Conservation (phyloP, 2,329 filamentous ascomycete species). For the Apiospora aurea region DNA sequence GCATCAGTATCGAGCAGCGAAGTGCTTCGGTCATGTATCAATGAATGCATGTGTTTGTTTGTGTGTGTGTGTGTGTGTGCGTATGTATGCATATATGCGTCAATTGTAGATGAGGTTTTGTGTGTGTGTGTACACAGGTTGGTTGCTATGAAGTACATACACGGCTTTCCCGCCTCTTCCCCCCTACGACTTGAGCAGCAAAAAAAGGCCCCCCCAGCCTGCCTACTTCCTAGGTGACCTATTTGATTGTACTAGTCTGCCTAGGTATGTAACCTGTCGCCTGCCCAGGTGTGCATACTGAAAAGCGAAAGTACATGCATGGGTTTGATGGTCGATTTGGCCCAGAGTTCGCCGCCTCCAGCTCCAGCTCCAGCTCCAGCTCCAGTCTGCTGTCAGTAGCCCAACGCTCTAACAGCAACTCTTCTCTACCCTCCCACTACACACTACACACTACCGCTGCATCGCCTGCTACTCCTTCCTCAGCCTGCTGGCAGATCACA, state of each 20-base stretch:
- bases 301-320: background rate
- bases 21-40: background rate
- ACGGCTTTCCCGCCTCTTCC: background rate
- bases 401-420: constrained; percentile 20
- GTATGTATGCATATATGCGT: background rate
- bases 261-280: background rate
- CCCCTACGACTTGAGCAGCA: background rate
- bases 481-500: constrained; percentile 22
- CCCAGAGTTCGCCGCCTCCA: constrained; percentile 20
- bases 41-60: background rate
- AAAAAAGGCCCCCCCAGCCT: background rate
- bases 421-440: background rate
- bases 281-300: constrained; percentile 1
- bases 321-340: constrained; percentile 3
- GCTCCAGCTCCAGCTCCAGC: constrained; percentile 14
- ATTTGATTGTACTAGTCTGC: background rate
- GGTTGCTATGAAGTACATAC: background rate
- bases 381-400: background rate
- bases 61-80: background rate
- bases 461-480: constrained; percentile 12
- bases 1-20: background rate
- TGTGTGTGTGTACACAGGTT: background rate
- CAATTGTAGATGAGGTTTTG: background rate
- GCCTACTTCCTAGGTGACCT: background rate
- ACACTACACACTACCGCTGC: background rate